phyloP scores from a whole-genome alignment of 2,329 filamentous ascomycete species.

The Aspergillus fructus region DNA sequence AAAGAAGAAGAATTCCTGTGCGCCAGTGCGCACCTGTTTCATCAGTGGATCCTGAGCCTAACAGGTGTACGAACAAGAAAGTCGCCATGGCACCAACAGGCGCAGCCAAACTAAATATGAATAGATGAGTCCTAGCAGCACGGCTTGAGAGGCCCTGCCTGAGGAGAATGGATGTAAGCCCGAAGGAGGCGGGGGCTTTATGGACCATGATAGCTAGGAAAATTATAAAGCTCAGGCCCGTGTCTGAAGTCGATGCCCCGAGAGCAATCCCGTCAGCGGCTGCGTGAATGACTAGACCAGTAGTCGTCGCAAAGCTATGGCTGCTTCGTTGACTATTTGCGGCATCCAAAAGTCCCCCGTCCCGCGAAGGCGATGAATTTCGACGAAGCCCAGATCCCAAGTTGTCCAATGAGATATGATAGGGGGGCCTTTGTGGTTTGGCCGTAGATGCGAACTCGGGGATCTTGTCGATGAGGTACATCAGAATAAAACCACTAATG shows the following conservation, averaged over 20 bases:
- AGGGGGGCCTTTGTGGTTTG: slow-evolving; percentile 65
- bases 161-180: slow-evolving; percentile 82
- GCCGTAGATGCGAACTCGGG: slow-evolving; percentile 70
- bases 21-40: slow-evolving; percentile 73
- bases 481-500: slow-evolving; percentile 85
- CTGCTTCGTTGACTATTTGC: slow-evolving; percentile 35
- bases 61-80: slow-evolving; percentile 74
- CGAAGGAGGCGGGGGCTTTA: slow-evolving; percentile 94
- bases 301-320: slow-evolving; percentile 75
- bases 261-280: slow-evolving; percentile 94
- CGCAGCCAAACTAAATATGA: slow-evolving; percentile 88
- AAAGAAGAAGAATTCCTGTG: slow-evolving; percentile 90
- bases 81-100: slow-evolving; percentile 82
- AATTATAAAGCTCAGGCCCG: slow-evolving; percentile 81
- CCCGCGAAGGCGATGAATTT: slow-evolving; percentile 42
- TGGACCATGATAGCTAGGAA: slow-evolving; percentile 97
- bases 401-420: slow-evolving; percentile 86
- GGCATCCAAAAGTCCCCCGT: slow-evolving; percentile 37
- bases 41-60: slow-evolving; percentile 54
- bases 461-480: slow-evolving; percentile 92
- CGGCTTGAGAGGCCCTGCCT: slow-evolving; percentile 90
- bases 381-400: slow-evolving; percentile 58
- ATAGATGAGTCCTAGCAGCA: slow-evolving; percentile 76
- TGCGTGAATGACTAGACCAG: slow-evolving; percentile 92
- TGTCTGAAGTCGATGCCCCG: slow-evolving; percentile 81